These are phyloP conservation scores for Mortierella sp. DNA, from an alignment of 371 early-diverging fungal genomes.

Conservation along the genomic window DNA sequence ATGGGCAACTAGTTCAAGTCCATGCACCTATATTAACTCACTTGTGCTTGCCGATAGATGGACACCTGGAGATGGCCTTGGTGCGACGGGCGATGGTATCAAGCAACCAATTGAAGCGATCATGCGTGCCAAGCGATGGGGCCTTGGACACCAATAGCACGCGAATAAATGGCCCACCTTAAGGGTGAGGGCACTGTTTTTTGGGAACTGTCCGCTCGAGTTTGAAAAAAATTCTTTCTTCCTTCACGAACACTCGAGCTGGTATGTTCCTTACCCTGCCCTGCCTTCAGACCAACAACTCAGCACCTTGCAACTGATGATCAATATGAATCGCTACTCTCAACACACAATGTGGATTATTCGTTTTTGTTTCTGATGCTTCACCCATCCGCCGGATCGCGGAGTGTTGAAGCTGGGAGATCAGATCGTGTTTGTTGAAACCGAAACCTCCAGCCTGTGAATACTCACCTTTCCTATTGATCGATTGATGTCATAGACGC, in stretches of 20 bases:
- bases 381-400: not conserved
- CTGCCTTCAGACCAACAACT: not conserved
- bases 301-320: conserved; percentile 35
- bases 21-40: too few species aligned
- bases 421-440: too few species aligned
- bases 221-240: too few species aligned
- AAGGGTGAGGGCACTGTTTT: too few species aligned
- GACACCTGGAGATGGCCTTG: conserved; percentile 85
- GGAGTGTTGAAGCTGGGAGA: too few species aligned
- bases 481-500: too few species aligned
- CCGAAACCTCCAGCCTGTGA: too few species aligned
- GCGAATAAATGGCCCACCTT: too few species aligned
- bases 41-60: conserved; percentile 55
- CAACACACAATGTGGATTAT: conserved; percentile 52
- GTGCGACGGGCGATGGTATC: conserved; percentile 82
- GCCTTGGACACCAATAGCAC: conserved; percentile 74
- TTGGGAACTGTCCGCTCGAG: too few species aligned
- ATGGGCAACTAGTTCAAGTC: too few species aligned
- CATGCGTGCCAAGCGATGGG: conserved; percentile 76
- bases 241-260: not conserved
- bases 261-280: not conserved
- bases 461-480: too few species aligned
- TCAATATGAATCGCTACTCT: conserved; percentile 55
- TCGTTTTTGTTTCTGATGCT: conserved; percentile 45
- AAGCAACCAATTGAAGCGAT: conserved; percentile 87